These are phyloP conservation scores for Chaetothyriales sp. DNA, from an alignment of 2,329 filamentous ascomycete genomes.

Conservation along the genomic window DNA sequence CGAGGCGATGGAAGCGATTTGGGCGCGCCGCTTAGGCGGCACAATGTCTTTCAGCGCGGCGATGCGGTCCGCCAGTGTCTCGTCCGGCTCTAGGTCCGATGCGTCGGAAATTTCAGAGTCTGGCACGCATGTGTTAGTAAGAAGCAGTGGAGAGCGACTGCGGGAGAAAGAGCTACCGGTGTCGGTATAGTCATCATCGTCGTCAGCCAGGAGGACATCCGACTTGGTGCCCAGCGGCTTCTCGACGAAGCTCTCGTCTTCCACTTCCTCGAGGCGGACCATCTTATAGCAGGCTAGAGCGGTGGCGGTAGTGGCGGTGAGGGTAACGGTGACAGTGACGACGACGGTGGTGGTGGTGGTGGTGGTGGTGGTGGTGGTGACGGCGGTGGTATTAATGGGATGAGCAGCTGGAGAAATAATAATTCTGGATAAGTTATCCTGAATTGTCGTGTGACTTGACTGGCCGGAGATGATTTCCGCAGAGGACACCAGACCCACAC, in stretches of 20 bases:
- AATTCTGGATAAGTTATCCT: neutral
- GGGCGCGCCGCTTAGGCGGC: constrained; percentile 54
- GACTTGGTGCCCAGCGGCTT: constrained; percentile 48
- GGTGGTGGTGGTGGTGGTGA: neutral
- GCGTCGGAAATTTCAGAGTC: constrained; percentile 77
- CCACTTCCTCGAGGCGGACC: constrained; percentile 94
- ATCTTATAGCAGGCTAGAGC: constrained; percentile 33
- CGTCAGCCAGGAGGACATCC: constrained; percentile 35
- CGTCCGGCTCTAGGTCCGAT: constrained; percentile 47
- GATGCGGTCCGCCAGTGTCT: constrained; percentile 51
- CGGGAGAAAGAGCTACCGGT: constrained; percentile 47
- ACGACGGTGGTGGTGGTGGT: neutral
- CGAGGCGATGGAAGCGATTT: constrained; percentile 45
- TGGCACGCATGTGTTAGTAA: constrained; percentile 41
- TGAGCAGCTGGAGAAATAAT: neutral
- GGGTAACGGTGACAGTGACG: neutral
- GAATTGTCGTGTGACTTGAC: neutral
- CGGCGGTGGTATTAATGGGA: neutral
- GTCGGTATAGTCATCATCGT: constrained; percentile 78
- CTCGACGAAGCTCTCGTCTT: constrained; percentile 83
- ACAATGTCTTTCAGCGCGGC: constrained; percentile 62
- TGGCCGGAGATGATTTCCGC: neutral
- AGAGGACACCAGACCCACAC: neutral
- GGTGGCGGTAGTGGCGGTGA: too few relatives aligned
- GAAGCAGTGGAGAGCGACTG: constrained; percentile 2